These are phyloP conservation scores for Auricularia auricula-judae DNA, from an alignment of 768 basidiomycete species.

Conservation along the genomic window DNA sequence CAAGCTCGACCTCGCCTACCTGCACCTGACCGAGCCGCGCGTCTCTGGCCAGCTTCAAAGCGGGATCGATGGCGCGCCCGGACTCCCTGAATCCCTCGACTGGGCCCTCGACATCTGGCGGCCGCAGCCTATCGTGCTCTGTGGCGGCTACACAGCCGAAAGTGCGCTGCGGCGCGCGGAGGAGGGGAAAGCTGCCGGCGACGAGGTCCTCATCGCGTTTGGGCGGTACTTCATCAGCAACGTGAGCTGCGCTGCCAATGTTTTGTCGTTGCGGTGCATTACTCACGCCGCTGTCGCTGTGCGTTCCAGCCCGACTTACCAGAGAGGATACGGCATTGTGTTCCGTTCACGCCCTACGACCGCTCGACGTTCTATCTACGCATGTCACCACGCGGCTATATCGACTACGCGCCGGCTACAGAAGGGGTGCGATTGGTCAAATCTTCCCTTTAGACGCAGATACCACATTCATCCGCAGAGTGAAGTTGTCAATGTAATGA, in stretches of 20 bases:
- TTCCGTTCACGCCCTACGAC: background rate
- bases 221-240: conserved; percentile 6
- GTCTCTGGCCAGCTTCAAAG: background rate
- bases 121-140: background rate
- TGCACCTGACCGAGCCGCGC: conserved; percentile 16
- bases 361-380: background rate
- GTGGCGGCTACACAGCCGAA: conserved; percentile 2
- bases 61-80: background rate
- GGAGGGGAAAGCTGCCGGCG: background rate
- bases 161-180: conserved; percentile 1
- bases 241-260: background rate
- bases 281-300: background rate
- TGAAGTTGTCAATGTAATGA: too few species aligned
- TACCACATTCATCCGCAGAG: too few species aligned
- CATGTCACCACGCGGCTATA: background rate
- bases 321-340: background rate
- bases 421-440: background rate
- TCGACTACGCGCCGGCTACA: background rate
- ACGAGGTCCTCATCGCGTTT: conserved; percentile 2
- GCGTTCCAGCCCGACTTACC: background rate
- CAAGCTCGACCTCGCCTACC: conserved; percentile 20
- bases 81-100: background rate
- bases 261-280: background rate
- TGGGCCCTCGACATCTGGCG: background rate
- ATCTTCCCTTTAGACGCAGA: too few species aligned